Conservation (phyloP, 768 basidiomycete genomes). For the Rhizopogon roseolus region DNA sequence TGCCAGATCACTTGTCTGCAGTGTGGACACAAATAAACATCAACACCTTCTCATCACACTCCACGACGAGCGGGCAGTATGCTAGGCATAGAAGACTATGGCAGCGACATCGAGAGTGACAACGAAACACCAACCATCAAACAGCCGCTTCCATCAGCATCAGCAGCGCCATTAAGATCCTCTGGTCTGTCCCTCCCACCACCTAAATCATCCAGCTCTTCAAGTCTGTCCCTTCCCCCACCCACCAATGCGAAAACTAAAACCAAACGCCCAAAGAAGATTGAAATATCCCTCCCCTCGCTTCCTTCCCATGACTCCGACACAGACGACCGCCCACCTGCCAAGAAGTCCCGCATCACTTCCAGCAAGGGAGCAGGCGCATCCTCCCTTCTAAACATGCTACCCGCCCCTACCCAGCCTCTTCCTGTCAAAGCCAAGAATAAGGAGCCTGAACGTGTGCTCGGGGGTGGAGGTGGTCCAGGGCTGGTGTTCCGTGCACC, state of each 20-base stretch:
- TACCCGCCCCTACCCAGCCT: constrained; percentile 66
- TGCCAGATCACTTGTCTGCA: not conserved
- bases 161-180: constrained; percentile 24
- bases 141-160: constrained; percentile 11
- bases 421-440: constrained; percentile 33
- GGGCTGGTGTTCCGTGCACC: constrained; percentile 55
- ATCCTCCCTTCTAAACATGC: constrained; percentile 66
- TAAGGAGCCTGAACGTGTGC: constrained; percentile 43
- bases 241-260: constrained; percentile 31
- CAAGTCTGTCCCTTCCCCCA: constrained; percentile 25
- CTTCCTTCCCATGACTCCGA: constrained; percentile 30
- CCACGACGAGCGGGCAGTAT: constrained; percentile 30
- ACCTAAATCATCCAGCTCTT: constrained; percentile 20
- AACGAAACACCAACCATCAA: constrained; percentile 24
- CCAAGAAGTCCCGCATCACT: constrained; percentile 54
- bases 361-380: constrained; percentile 38
- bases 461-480: constrained; percentile 60
- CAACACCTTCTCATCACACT: not conserved
- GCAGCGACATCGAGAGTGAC: constrained; percentile 65
- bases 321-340: constrained; percentile 46
- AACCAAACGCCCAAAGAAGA: constrained; percentile 40
- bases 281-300: constrained; percentile 33
- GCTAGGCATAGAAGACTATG: constrained; percentile 76
- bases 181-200: constrained; percentile 32
- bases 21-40: not conserved